These are phyloP conservation scores for Mycena galericulata DNA, from an alignment of 768 basidiomycete species.

Conservation along the genomic window DNA sequence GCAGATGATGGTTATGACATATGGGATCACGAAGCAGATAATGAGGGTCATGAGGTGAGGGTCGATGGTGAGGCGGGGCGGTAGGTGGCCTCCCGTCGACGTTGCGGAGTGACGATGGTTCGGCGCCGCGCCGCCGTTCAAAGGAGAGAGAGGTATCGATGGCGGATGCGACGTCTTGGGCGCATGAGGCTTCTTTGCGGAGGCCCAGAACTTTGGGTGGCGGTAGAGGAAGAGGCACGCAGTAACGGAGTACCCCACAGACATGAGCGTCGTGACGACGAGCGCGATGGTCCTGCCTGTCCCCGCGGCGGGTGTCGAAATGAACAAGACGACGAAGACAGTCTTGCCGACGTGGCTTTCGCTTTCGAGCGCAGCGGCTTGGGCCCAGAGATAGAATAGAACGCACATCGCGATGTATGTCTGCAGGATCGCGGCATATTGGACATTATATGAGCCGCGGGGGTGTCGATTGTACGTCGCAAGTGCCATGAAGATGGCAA, in stretches of 20 bases:
- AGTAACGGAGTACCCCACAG: conserved; percentile 21
- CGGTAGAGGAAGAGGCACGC: conserved; percentile 16
- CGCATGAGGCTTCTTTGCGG: too few species aligned
- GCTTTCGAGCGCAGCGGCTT: conserved; percentile 15
- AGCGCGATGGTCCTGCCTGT: conserved; percentile 23
- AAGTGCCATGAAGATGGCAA: conserved; percentile 39
- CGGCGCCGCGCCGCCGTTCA: too few species aligned
- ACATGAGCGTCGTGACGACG: conserved; percentile 9
- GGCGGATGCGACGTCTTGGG: too few species aligned
- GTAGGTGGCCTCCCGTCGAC: neutral
- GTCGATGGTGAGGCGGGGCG: neutral
- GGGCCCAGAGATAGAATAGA: conserved; percentile 36
- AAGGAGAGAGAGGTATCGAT: too few species aligned
- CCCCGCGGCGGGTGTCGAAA: conserved; percentile 9
- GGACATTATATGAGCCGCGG: conserved; percentile 27
- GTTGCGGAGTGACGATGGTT: too few species aligned
- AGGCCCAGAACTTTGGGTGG: neutral
- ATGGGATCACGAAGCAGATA: neutral
- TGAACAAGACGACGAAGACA: conserved; percentile 24
- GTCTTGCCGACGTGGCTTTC: neutral
- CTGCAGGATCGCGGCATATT: conserved; percentile 40
- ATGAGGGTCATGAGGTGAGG: neutral
- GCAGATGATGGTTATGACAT: conserved; percentile 2
- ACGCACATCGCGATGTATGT: conserved; percentile 35
- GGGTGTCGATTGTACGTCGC: conserved; percentile 43